A percentile compares a stretch with the other conserved stretches of the same genome.
phyloP scores from a whole-genome alignment of 176 grass and related monocot species.

The Phoenix dactylifera region DNA sequence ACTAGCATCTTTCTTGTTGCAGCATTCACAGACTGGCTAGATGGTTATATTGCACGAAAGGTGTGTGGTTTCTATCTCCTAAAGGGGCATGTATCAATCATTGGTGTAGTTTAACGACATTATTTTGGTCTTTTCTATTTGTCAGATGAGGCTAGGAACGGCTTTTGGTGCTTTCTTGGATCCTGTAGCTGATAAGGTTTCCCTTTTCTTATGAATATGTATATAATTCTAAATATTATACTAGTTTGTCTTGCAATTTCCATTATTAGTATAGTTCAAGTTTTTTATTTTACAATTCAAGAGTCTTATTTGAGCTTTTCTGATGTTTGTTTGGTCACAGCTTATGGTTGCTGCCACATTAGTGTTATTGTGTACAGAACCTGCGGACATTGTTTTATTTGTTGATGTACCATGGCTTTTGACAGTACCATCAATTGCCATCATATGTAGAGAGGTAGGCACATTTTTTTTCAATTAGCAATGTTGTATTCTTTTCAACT shows the following conservation, averaged over 20 bases:
- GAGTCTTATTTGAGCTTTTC: constrained; percentile 16
- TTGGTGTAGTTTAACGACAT: too few species aligned
- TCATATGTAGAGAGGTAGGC: constrained; percentile 95
- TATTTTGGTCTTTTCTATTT: not conserved
- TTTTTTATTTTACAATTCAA: not conserved
- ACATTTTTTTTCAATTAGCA: too few species aligned
- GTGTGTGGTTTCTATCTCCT: not conserved
- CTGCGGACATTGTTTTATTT: constrained; percentile 55
- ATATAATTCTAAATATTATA: too few species aligned
- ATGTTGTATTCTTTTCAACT: too few species aligned
- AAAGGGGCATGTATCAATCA: too few species aligned
- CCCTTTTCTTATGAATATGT: not conserved
- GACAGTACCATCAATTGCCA: constrained; percentile 89
- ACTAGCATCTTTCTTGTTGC: not conserved
- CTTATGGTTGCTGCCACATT: constrained; percentile 97
- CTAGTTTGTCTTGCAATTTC: too few species aligned
- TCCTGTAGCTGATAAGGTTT: constrained; percentile 98
- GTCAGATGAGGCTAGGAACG: constrained; percentile 87
- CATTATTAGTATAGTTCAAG: too few species aligned
- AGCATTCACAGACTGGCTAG: not conserved
- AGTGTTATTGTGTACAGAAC: constrained; percentile 76
- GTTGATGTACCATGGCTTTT: constrained; percentile 68
- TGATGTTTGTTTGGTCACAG: constrained; percentile 40
- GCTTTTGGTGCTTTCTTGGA: constrained; percentile 99
- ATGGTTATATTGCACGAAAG: constrained; percentile 6